Conservation (phyloP, 169 alveolate species). For the Pseudocohnilembus persalinus region DNA sequence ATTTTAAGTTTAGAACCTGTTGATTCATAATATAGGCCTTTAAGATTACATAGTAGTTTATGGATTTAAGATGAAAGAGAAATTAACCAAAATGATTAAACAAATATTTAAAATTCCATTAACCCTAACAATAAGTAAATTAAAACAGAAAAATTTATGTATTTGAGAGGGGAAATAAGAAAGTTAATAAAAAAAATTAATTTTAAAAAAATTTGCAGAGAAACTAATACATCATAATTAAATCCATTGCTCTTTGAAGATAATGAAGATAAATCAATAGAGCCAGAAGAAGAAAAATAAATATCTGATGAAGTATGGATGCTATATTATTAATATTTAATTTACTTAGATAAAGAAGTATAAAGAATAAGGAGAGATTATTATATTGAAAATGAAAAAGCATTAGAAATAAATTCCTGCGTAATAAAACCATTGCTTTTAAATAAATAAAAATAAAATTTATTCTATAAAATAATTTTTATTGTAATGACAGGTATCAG, state of each 20-base stretch:
- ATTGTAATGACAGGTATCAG: not conserved
- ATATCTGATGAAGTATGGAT: slow-evolving; percentile 26
- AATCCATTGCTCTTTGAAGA: slow-evolving; percentile 16
- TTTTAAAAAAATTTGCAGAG: slow-evolving; percentile 37
- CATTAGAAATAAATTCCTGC: not conserved
- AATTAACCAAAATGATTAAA: not conserved
- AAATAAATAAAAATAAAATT: no score
- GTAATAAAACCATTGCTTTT: not conserved
- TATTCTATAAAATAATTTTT: no score
- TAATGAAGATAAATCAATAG: not conserved
- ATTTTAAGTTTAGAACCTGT: slow-evolving; percentile 36
- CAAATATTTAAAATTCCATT: not conserved
- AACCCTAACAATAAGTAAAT: not conserved
- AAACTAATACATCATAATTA: slow-evolving; percentile 24
- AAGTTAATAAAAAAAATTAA: slow-evolving; percentile 22
- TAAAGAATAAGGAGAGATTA: slow-evolving; percentile 13
- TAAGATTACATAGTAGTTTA: slow-evolving; percentile 31
- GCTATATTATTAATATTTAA: slow-evolving; percentile 27
- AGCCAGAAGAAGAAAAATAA: slow-evolving; percentile 6
- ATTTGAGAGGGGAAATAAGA: slow-evolving; percentile 29
- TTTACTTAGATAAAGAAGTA: slow-evolving; percentile 7
- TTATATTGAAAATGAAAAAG: slow-evolving; percentile 4
- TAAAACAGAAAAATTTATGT: slow-evolving; percentile 14
- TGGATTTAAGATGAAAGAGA: slow-evolving; percentile 19
- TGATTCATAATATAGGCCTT: slow-evolving; percentile 26